Base-by-base conservation (phyloP, 495 filamentous ascomycete species). In the Aspergillus ellipticus region DNA sequence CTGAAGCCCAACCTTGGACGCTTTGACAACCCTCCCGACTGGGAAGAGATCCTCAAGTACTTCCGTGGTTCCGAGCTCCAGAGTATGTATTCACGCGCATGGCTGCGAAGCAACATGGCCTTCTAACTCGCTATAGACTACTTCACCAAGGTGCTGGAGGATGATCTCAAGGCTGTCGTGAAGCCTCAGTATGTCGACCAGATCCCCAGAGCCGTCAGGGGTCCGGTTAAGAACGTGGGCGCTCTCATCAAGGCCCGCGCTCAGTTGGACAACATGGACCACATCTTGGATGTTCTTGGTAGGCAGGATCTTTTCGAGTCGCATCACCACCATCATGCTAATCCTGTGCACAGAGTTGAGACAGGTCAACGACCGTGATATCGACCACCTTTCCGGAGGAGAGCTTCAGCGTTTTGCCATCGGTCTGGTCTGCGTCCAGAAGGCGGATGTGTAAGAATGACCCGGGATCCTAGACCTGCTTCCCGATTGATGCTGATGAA, bases 141-240 rank as follows among this genome's bases (percentile, higher is more conserved):
- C 75, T 96, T 97, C 71, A 98, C 94, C 55, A 98, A 97, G 75
- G 82, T 98, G 9, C 79, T 98, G 39, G 94, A 98, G 68, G 94
- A 98, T 66, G 82, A 97, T 60, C 76, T 98, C 51, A 97, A 97
- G 79, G 91, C 95, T 48, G 90, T 97, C 41, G 90, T 96, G 53
- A 98, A 98, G 81, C 94, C 94, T 60, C 95, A 98, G 77, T 98
- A 98, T 78, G 94, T 98, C 53, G 95, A 98, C 60, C 95, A 96
- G 71, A 88, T 98, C 58, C 94, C 94, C 16, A 89, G 88, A 67
- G 94, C 95, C 11, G 89, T 98, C 65, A 89, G 86, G 63, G 84
- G 85, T 7, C 66, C 85, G 15, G 81, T 92, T 60, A 87, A 89
- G 75, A 81, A 80, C 21, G 94, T 98, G 31, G 80, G 85, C 58